These are phyloP conservation scores for Dujonia santamariae DNA, from an alignment of 1,139 yeast genomes.

Conservation along the genomic window DNA sequence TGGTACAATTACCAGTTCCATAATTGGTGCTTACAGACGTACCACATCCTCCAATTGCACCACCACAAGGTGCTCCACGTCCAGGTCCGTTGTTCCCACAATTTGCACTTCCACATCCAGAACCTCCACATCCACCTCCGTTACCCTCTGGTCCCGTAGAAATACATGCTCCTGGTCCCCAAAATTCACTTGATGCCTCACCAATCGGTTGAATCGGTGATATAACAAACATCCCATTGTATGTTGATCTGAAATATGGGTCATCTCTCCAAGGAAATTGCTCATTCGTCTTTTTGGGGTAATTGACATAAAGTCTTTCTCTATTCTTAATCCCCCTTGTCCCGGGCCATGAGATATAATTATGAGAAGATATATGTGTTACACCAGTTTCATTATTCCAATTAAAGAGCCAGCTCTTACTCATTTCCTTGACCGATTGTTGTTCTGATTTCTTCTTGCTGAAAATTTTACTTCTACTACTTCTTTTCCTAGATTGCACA, in stretches of 20 bases:
- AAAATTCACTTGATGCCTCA: not conserved
- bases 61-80: constrained; percentile 3
- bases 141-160: constrained; percentile 2
- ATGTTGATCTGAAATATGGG: not conserved
- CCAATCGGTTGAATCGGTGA: not conserved
- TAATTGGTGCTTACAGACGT: not conserved
- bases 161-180: constrained; percentile 7
- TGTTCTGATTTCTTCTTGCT: not conserved
- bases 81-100: constrained; percentile 2
- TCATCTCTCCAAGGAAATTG: constrained; percentile 2
- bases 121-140: constrained; percentile 3
- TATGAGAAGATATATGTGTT: constrained; percentile 7
- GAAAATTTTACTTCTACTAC: not conserved
- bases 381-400: constrained; percentile 4
- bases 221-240: constrained; percentile 4
- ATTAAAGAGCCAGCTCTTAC: constrained; percentile 2
- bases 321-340: not conserved
- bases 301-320: not conserved
- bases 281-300: not conserved
- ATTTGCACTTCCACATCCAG: constrained; percentile 6
- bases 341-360: constrained; percentile 3
- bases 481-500: constrained; percentile 2
- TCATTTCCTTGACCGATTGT: not conserved
- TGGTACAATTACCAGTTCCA: too few relatives aligned
- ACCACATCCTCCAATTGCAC: not conserved